Conservation (phyloP, 2,329 filamentous ascomycete genomes). For the Cladophialophora exuberans region DNA sequence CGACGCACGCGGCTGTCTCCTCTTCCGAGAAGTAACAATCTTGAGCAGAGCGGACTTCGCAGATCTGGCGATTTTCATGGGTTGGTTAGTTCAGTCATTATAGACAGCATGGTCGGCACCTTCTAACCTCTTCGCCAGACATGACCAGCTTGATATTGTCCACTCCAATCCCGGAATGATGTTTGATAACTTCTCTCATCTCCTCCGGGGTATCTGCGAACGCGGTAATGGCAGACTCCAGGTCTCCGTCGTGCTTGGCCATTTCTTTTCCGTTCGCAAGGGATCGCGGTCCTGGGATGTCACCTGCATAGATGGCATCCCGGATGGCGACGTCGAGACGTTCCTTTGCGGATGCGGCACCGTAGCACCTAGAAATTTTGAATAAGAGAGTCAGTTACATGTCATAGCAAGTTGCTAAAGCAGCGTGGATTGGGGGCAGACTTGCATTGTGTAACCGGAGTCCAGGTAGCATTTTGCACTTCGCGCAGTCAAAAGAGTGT, state of each 20-base stretch:
- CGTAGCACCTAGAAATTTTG: slow-evolving; percentile 42
- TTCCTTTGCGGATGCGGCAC: slow-evolving; percentile 52
- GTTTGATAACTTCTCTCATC: slow-evolving; percentile 46
- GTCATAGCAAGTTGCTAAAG: no score
- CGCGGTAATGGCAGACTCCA: slow-evolving; percentile 48
- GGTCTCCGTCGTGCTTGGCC: slow-evolving; percentile 49
- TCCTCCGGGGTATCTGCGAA: slow-evolving; percentile 47
- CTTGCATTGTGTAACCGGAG: slow-evolving; percentile 54
- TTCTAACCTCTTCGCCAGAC: slow-evolving; percentile 43
- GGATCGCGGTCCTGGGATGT: slow-evolving; percentile 53
- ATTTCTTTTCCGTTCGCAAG: slow-evolving; percentile 57
- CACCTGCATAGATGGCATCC: slow-evolving; percentile 54
- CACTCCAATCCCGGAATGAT: slow-evolving; percentile 43
- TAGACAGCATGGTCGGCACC: neutral
- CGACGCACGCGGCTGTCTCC: slow-evolving; percentile 53
- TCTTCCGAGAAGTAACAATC: slow-evolving; percentile 53
- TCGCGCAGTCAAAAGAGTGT: slow-evolving; percentile 49
- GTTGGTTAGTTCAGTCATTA: neutral
- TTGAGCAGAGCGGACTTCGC: slow-evolving; percentile 41
- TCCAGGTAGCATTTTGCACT: slow-evolving; percentile 52
- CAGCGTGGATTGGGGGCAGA: neutral
- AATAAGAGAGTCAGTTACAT: no score
- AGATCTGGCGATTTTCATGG: slow-evolving; percentile 37
- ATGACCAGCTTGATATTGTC: slow-evolving; percentile 52
- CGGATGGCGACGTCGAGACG: slow-evolving; percentile 52